Evolutionary conservation across 208 protist genomes (phyloP).

Genomic region (Acanthamoeba royreba): DNA sequence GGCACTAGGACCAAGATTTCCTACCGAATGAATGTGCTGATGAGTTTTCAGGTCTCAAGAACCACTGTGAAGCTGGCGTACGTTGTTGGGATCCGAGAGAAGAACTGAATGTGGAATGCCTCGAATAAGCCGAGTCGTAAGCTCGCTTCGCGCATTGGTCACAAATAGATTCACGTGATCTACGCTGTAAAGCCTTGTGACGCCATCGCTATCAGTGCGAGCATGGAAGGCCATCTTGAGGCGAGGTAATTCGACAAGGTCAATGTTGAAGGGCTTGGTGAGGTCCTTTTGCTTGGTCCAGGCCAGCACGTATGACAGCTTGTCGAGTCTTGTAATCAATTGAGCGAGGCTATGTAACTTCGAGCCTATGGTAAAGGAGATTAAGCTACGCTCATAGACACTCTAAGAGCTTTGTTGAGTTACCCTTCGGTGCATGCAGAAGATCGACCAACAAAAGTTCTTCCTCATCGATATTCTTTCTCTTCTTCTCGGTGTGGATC

Average conservation of each 20-base stretch:
- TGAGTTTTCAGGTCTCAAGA: not conserved
- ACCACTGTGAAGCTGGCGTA: not conserved
- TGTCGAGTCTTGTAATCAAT: conserved; percentile 81
- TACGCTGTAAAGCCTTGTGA: conserved; percentile 73
- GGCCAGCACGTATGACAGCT: conserved; percentile 86
- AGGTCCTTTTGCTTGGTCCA: conserved; percentile 75
- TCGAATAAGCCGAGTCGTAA: conserved; percentile 41
- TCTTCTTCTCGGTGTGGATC: conserved; percentile 28
- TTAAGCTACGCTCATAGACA: not conserved
- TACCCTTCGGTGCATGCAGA: conserved; percentile 63
- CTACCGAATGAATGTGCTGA: not conserved
- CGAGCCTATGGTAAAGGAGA: not conserved
- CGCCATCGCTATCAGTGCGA: conserved; percentile 72
- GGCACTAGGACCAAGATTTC: conserved; percentile 50
- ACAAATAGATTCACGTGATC: conserved; percentile 56
- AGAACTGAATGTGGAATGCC: conserved; percentile 64
- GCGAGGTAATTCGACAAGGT: conserved; percentile 87
- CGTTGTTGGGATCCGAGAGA: conserved; percentile 59
- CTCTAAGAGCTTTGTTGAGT: not conserved
- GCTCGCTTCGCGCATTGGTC: conserved; percentile 40
- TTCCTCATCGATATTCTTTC: conserved; percentile 54
- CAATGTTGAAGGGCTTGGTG: conserved; percentile 62
- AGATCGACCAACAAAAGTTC: conserved; percentile 72
- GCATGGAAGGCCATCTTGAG: conserved; percentile 84
- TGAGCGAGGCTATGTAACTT: conserved; percentile 57